Base-by-base conservation (phyloP, 495 filamentous ascomycete species). In the Tuber indicum region DNA sequence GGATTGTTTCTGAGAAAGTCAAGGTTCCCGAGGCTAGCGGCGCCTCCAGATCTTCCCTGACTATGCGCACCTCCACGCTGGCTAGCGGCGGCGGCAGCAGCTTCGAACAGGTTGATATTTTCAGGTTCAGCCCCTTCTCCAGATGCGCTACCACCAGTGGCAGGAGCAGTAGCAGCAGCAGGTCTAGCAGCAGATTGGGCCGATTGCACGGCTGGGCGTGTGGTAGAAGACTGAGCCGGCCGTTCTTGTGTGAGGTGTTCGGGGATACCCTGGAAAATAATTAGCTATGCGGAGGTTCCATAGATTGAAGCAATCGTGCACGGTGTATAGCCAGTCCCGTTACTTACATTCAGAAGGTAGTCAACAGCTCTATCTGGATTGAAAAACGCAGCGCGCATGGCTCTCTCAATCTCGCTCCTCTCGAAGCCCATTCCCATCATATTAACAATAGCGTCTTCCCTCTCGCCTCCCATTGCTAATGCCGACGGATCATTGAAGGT, bases 381-480 rank as follows among this genome's bases (percentile, higher is more conserved):
- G 87, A 90, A 96, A 84, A 92, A 99, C 9, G 96, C 96, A 80
- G 96, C 96, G 78, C 96, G 91, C 91, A 99, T 95, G 58, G 96
- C 96, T 76, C 91, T 90, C 77, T 97, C 93, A 77, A 97, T 97
- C 81, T 96, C 92, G 32, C 90, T 86, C 81, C 94, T 87, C 71
- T 91, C 88, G 80, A 98, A 99, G 6, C 96, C 96, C 96, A 99
- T 99, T 73, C 89, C 90, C 86, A 97, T 94, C 93, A 99, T 97
- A 83, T 94, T 93, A n/a, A 91, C 87, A 84, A 97, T 92, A n/a
- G 93, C 93, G 74, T 90, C 89, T 73, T 93, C 91, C 75, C 94
- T 89, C 82, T 95, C 90, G 77, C 89, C 85, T 66, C 95, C 96
- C 85, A 96, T 89, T n/a, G 93, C 87, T 79, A 98, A 87, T 17